Base-by-base conservation (phyloP, 1,284 basidiomycete species). In the Cutaneotrichosporon cavernicola region DNA sequence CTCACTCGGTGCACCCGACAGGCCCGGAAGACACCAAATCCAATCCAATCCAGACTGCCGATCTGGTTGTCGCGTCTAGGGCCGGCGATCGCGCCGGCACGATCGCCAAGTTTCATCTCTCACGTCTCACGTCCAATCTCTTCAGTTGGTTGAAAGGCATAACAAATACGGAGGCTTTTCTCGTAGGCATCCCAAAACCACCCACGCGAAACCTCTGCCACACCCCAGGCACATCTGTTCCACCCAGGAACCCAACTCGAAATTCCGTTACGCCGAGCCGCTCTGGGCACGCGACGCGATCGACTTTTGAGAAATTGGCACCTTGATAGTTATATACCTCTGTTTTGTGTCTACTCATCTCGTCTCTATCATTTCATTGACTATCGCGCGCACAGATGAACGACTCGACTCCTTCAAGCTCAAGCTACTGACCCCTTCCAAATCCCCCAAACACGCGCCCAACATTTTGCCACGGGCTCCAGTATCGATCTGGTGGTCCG, bases 401-500 rank as follows among this genome's bases (percentile, higher is more conserved):
- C 43, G 18, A 1, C 18, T 46, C 43, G 18, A n/a, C 16, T 8
- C 18, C 43, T 46, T 43, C 40, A 43, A 36, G 38, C 38, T 11
- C 38, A 40, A 46, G 43, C 16, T 46, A 46, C 43, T 46, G 43
- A 46, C 43, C 43, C 38, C 38, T 40, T 16, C 38, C 13, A 5
- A 11, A 11, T 14, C 13, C 10, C 38, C 13, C 26, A 26, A 46
- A 18, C 43, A 46, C 43, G 43, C 43, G 43, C 43, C 43, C 43
- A 46, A 46, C 43, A 46, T 46, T 46, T 46, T 46, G 43, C 43
- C 43, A 18, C 43, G 43, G 43, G 43, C 43, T 46, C 43, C 43
- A 46, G 43, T 18, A 46, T 46, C 43, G 8, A 46, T 46, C 43
- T 46, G 43, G 43, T n/a, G 16, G 43, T n/a, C 43, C 43, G 43